Base-by-base conservation (phyloP, 2,329 filamentous ascomycete species). In the Bimuria novae-zelandiae region DNA sequence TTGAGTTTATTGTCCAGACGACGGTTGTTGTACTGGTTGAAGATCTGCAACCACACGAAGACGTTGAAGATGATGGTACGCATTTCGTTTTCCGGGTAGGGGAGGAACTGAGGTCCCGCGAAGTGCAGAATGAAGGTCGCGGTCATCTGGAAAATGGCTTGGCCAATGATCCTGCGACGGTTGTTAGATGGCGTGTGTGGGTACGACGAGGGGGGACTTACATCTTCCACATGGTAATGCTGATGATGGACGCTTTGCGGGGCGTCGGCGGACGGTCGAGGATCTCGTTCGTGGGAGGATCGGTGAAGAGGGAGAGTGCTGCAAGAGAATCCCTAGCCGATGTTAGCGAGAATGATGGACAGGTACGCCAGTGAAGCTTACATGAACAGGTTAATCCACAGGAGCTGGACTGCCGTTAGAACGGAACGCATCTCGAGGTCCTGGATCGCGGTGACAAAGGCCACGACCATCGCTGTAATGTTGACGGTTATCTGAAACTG, bases 231-330 rank as follows among this genome's bases (percentile, higher is more conserved):
- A 86, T 86, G 46, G 71, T 62, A 37, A 62, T 35, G 37, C 49
- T 55, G 42, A 97, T 92, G 46, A 97, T 86, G 4, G 89, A 80
- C 75, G 97, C 93, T 65, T 95, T 90, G 54, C 93, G 87, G 80
- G 92, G 93, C 59, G 93, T 82, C 23, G 93, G 93, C 60, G 86
- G 84, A 51, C 93, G 87, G 76, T 86, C 89, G 92, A 97, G 97
- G 67, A 97, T 90, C 75, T 96, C 92, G 72, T 96, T 86, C 71
- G 97, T 93, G 17, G 92, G 87, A 12, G 93, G 92, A 77, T 97
- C 97, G 82, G 97, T 97, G 6, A 91, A 96, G 51, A 97, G 81
- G 5, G 93, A 93, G 7, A 93, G 97, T 33, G 93, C 93, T 22
- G 93, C 93, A 50, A 97, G 85, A 75, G 93, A 93, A 68, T 97